phyloP scores from a whole-genome alignment of 108 stramenopile genomes.

The Parietichytrium sp. region DNA sequence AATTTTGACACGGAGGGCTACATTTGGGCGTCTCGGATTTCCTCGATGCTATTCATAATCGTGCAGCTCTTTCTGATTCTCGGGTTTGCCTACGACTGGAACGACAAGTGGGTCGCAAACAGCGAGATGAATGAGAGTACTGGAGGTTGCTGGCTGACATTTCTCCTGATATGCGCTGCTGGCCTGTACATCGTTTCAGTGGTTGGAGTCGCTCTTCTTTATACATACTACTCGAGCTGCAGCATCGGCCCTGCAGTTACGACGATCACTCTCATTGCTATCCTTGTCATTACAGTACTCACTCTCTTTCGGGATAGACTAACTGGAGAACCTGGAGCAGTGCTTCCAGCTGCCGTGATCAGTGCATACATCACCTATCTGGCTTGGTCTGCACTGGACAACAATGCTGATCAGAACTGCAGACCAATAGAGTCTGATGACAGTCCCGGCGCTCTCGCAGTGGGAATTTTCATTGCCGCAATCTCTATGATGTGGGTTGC shows the following conservation, averaged over 20 bases:
- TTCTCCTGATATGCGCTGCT: background rate
- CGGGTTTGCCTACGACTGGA: constrained; percentile 34
- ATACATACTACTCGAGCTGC: background rate
- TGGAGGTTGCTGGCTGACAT: background rate
- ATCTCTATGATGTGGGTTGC: constrained; percentile 5
- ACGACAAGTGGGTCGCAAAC: constrained; percentile 32
- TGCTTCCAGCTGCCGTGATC: constrained; percentile 15
- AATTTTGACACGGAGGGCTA: background rate
- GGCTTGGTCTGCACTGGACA: constrained; percentile 24
- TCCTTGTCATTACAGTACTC: background rate
- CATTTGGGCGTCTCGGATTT: constrained; percentile 1
- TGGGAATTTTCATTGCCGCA: background rate
- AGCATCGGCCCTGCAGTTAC: constrained; percentile 22
- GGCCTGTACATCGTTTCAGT: background rate
- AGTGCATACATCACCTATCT: constrained; percentile 28
- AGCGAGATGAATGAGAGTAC: background rate
- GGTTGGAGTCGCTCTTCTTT: background rate
- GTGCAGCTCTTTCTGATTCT: constrained; percentile 16
- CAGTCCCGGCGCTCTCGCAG: background rate
- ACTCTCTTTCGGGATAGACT: constrained; percentile 15
- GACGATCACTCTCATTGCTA: constrained; percentile 7
- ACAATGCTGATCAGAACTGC: background rate
- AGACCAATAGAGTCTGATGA: background rate
- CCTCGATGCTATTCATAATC: background rate
- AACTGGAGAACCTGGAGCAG: constrained; percentile 17